phyloP scores from a whole-genome alignment of 163 green algal species.

The Coccomyxa subellipsoidea region DNA sequence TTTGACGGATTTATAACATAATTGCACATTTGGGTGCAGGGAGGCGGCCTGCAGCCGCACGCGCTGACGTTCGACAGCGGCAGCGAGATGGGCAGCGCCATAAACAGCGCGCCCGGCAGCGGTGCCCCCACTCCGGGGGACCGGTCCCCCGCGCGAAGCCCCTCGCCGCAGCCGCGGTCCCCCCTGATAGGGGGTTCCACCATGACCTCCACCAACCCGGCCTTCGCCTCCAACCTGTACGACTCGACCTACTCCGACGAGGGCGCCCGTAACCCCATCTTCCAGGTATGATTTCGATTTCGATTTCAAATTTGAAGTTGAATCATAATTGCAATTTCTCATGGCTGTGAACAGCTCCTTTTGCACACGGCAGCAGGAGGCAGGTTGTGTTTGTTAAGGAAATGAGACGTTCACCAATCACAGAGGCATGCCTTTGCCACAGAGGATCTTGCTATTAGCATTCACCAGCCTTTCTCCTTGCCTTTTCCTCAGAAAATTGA shows the following conservation, averaged over 20 bases:
- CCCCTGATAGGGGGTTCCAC: neutral
- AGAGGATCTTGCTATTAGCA: too few species aligned
- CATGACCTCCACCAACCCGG: constrained; percentile 9
- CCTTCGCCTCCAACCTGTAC: constrained; percentile 7
- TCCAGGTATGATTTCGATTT: neutral
- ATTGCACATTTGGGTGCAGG: neutral
- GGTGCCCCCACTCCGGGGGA: neutral
- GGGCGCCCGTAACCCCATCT: neutral
- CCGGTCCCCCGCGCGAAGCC: neutral
- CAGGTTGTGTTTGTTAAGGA: too few species aligned
- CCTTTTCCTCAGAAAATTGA: too few species aligned
- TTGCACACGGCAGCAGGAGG: too few species aligned
- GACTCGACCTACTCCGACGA: constrained; percentile 3
- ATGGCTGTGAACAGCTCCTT: too few species aligned
- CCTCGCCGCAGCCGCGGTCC: neutral
- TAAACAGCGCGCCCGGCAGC: neutral
- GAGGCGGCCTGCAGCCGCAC: neutral
- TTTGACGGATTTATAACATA: too few species aligned
- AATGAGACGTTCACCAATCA: too few species aligned
- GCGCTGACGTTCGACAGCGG: constrained; percentile 1
- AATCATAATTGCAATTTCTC: too few species aligned
- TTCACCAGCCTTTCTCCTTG: too few species aligned
- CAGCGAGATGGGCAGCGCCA: neutral
- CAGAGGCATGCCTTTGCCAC: too few species aligned
- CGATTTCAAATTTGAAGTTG: too few species aligned